Conservation (phyloP, 2,329 filamentous ascomycete genomes). For the Penicillium decumbens region DNA sequence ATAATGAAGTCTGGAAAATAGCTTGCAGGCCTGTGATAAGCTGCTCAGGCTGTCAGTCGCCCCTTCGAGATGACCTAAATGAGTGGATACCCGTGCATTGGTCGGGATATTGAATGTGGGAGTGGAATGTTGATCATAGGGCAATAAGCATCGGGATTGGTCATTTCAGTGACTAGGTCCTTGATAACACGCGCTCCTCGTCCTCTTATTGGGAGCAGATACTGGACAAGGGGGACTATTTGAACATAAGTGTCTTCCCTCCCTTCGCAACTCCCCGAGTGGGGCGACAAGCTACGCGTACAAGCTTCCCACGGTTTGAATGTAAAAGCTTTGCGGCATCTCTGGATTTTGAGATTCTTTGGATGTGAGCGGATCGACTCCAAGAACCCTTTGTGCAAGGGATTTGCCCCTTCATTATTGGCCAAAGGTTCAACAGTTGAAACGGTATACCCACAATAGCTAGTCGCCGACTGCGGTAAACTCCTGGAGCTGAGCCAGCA, state of each 20-base stretch:
- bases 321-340: no score
- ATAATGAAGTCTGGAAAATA: neutral
- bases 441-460: neutral
- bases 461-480: neutral
- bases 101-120: neutral
- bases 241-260: neutral
- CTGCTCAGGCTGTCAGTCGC: neutral
- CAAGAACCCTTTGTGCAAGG: neutral
- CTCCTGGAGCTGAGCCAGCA: neutral
- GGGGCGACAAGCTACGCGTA: neutral
- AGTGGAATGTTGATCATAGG: constrained; percentile 18
- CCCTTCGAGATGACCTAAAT: neutral
- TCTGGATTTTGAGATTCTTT: neutral
- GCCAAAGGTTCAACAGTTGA: neutral
- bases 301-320: neutral
- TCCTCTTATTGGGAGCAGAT: neutral
- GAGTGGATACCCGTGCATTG: neutral
- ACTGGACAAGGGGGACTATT: neutral
- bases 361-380: neutral
- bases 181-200: neutral
- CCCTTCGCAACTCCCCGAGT: neutral
- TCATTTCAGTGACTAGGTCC: neutral
- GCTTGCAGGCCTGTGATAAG: neutral
- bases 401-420: neutral
- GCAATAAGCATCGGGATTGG: constrained; percentile 2